A percentile compares a stretch with the other conserved stretches of the same genome.
Evolutionary conservation across 202 grass and related monocot species (phyloP).

Genomic region (Setaria viridis): DNA sequence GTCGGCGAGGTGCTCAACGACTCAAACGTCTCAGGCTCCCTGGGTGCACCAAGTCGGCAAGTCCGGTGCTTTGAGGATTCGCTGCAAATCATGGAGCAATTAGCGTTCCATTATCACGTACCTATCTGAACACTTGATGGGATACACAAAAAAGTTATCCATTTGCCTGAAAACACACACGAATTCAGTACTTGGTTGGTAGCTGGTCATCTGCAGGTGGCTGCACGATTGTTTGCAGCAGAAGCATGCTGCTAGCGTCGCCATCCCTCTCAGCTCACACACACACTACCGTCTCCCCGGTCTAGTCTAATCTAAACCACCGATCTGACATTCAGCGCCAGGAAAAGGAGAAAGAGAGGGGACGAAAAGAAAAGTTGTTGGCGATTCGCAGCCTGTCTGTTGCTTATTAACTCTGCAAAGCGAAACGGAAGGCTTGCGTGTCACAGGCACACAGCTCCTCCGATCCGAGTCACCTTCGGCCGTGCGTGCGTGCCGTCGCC

Average conservation of each 20-base stretch:
- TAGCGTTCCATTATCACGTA: neutral
- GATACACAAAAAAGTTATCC: too few species aligned
- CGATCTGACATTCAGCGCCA: neutral
- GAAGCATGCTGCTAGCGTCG: slow-evolving; percentile 18
- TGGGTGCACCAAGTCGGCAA: too few species aligned
- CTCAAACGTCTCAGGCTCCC: too few species aligned
- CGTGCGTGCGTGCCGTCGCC: neutral
- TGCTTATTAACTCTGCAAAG: slow-evolving; percentile 27
- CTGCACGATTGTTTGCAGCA: slow-evolving; percentile 18
- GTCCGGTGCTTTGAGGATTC: neutral
- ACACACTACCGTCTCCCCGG: neutral
- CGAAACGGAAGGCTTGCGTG: neutral
- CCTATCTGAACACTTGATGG: too few species aligned
- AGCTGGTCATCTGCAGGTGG: neutral
- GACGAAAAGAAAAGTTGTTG: neutral
- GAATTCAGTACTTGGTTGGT: neutral
- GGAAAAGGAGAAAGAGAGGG: neutral
- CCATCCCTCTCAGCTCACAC: too few species aligned
- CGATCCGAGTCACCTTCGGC: neutral
- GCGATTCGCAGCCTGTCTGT: neutral
- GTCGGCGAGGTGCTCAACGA: too few species aligned
- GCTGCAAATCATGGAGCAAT: slow-evolving; percentile 14
- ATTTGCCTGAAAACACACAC: neutral
- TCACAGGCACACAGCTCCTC: neutral
- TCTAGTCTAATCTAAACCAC: slow-evolving; percentile 39